These are phyloP conservation scores for Backusella tuberculispora DNA, from an alignment of 192 early-diverging fungal genomes.

Conservation along the genomic window DNA sequence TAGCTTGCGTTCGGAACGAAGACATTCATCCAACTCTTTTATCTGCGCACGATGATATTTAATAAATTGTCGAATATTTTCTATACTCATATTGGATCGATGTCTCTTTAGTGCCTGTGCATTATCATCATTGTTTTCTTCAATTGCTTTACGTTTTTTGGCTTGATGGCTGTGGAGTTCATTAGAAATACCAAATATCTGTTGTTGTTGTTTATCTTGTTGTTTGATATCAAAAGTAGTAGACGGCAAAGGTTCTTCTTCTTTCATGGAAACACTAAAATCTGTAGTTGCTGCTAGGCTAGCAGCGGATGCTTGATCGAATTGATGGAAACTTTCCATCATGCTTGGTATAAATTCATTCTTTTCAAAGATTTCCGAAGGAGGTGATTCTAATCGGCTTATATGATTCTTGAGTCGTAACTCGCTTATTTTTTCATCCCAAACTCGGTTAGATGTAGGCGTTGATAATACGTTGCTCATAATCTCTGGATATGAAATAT, in stretches of 20 bases:
- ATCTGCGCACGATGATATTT: constrained; percentile 34
- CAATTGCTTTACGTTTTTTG: background rate
- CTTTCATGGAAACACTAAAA: background rate
- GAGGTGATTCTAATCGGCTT: constrained; percentile 34
- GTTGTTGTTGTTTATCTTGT: background rate
- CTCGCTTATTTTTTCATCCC: constrained; percentile 8
- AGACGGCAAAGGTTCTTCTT: background rate
- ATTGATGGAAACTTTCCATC: background rate
- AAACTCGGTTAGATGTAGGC: constrained; percentile 20
- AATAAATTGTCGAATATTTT: constrained; percentile 21
- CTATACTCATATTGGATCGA: constrained; percentile 2
- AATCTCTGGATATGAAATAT: constrained; percentile 20
- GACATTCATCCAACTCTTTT: constrained; percentile 27
- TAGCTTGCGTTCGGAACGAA: constrained; percentile 28
- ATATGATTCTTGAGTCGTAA: constrained; percentile 30
- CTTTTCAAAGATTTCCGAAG: constrained; percentile 21
- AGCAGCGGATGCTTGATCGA: background rate
- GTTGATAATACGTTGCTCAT: constrained; percentile 21
- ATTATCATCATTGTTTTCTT: background rate
- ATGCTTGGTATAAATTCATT: background rate
- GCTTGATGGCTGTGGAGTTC: background rate
- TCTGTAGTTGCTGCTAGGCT: background rate
- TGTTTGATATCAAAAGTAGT: background rate
- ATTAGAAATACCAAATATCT: background rate
- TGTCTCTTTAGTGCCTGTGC: background rate